These are phyloP conservation scores for Daldinia sp. DNA, from an alignment of 2,329 filamentous ascomycete genomes.

Conservation along the genomic window DNA sequence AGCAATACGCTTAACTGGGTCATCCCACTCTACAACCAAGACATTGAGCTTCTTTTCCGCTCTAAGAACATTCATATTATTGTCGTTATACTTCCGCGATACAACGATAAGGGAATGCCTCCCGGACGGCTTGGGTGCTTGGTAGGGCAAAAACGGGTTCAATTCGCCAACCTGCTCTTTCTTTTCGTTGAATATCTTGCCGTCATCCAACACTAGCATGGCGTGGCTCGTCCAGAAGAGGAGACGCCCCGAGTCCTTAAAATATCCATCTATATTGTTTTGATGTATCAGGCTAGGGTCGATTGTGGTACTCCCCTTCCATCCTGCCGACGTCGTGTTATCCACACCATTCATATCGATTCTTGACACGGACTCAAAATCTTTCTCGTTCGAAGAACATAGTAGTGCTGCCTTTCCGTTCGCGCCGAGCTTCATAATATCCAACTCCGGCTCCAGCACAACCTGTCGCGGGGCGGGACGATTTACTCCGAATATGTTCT, in stretches of 20 bases:
- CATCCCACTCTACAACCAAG: constrained; percentile 31
- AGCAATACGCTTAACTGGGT: constrained; percentile 14
- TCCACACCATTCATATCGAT: constrained; percentile 32
- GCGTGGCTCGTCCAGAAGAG: constrained; percentile 37
- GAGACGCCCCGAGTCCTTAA: constrained; percentile 30
- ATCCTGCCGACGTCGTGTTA: constrained; percentile 26
- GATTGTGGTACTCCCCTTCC: constrained; percentile 31
- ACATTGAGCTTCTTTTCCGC: constrained; percentile 30
- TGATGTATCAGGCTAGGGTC: constrained; percentile 14
- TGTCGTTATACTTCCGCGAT: constrained; percentile 29
- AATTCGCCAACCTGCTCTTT: constrained; percentile 23
- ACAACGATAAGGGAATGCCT: constrained; percentile 33
- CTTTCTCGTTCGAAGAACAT: neutral
- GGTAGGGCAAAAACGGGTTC: constrained; percentile 12
- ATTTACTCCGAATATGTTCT: constrained; percentile 17
- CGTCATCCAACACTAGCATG: constrained; percentile 10
- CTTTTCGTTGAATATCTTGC: constrained; percentile 20
- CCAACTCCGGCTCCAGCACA: constrained; percentile 23
- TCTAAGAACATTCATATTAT: constrained; percentile 9
- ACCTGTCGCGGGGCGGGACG: constrained; percentile 25
- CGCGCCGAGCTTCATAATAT: constrained; percentile 31
- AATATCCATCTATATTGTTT: constrained; percentile 3
- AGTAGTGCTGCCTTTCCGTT: constrained; percentile 28
- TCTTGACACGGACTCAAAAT: constrained; percentile 12
- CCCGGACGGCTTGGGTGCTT: constrained; percentile 13